Conservation (phyloP, 768 basidiomycete species). For the Tricholoma sp. region DNA sequence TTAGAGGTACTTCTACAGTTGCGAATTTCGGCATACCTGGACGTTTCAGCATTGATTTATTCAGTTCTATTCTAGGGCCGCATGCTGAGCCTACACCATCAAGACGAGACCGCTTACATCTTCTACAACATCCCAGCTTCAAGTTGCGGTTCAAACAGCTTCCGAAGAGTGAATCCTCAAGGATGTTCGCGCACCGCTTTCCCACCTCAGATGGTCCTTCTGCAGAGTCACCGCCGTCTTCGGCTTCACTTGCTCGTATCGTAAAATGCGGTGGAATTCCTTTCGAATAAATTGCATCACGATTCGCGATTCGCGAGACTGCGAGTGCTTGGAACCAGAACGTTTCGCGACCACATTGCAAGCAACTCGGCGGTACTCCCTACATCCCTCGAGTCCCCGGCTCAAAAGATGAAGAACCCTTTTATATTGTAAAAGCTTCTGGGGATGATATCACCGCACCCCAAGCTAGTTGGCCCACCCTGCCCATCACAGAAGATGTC, state of each 20-base stretch:
- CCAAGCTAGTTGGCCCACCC: too few relatives aligned
- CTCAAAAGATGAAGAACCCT: neutral
- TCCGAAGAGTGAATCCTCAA: slow-evolving; percentile 17
- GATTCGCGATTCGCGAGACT: slow-evolving; percentile 47
- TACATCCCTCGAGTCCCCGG: neutral
- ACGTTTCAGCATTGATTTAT: too few relatives aligned
- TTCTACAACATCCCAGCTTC: too few relatives aligned
- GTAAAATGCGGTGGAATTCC: slow-evolving; percentile 42
- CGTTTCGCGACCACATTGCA: slow-evolving; percentile 18
- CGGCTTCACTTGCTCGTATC: slow-evolving; percentile 50
- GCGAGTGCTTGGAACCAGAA: slow-evolving; percentile 44
- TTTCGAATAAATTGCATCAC: slow-evolving; percentile 58
- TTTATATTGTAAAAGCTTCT: too few relatives aligned
- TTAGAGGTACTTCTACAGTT: too few relatives aligned
- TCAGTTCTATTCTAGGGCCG: too few relatives aligned
- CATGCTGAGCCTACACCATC: too few relatives aligned
- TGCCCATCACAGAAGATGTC: neutral
- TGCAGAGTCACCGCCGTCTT: slow-evolving; percentile 12
- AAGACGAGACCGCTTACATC: too few relatives aligned
- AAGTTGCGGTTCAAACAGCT: too few relatives aligned
- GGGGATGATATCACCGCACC: neutral
- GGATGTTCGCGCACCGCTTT: slow-evolving; percentile 20
- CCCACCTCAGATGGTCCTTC: slow-evolving; percentile 19
- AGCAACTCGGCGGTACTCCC: neutral
- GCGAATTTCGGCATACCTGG: too few relatives aligned